A percentile compares a stretch with the other conserved stretches of the same genome.
Evolutionary conservation across 129 eudicot species (phyloP).

Genomic region (Lactuca saligna): DNA sequence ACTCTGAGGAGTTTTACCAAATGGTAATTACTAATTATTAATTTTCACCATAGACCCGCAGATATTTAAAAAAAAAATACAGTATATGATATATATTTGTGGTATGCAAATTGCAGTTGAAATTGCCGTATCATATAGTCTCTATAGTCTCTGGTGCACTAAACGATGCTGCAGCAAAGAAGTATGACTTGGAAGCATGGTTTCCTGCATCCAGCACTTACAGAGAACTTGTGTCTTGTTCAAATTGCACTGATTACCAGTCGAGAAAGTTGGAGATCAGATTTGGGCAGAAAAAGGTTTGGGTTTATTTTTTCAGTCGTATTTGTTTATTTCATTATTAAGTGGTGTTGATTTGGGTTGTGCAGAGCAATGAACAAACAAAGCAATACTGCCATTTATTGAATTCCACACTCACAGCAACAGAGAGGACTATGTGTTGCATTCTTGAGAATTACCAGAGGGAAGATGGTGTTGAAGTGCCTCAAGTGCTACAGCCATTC

Average conservation of each 20-base stretch:
- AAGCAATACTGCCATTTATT: constrained; percentile 76
- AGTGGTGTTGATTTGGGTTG: neutral
- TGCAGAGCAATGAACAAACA: constrained; percentile 66
- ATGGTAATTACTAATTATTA: constrained; percentile 41
- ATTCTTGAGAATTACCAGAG: constrained; percentile 77
- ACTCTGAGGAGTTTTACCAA: constrained; percentile 90
- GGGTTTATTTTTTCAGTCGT: neutral
- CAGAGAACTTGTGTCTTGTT: constrained; percentile 95
- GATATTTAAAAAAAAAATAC: too few relatives aligned
- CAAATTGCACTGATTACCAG: constrained; percentile 95
- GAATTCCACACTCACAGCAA: constrained; percentile 89
- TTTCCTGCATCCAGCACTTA: constrained; percentile 79
- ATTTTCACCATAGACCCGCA: neutral
- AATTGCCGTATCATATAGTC: constrained; percentile 78
- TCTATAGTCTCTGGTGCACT: constrained; percentile 90
- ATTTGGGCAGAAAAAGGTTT: constrained; percentile 88
- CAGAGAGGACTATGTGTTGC: constrained; percentile 88
- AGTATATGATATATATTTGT: too few relatives aligned
- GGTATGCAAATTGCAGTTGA: too few relatives aligned
- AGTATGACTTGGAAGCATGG: constrained; percentile 96
- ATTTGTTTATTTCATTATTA: neutral
- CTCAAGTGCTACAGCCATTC: constrained; percentile 55
- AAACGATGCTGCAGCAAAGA: constrained; percentile 95
- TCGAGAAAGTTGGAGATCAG: constrained; percentile 80
- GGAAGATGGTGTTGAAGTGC: constrained; percentile 77